These are phyloP conservation scores for Populus hybrid DNA, from an alignment of 441 rosid species.

Conservation along the genomic window DNA sequence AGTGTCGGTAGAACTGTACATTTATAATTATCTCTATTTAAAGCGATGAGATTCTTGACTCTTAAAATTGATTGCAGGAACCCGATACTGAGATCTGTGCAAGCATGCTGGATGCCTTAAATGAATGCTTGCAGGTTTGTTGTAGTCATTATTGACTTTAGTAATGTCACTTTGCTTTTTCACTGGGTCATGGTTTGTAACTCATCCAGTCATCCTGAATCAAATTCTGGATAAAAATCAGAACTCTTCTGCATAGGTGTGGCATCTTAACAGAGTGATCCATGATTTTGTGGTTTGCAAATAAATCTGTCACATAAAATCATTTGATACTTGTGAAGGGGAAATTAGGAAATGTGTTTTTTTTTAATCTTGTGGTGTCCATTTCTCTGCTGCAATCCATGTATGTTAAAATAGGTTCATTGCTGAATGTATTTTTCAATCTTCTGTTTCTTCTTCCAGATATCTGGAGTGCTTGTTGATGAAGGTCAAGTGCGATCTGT, in stretches of 20 bases:
- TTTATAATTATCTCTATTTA: not conserved
- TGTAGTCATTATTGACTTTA: not conserved
- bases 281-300: no score
- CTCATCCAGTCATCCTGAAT: not conserved
- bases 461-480: conserved; percentile 74
- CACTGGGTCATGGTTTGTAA: not conserved
- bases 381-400: not conserved
- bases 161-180: not conserved
- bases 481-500: conserved; percentile 87
- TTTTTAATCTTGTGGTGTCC: not conserved
- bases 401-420: not conserved
- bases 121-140: conserved; percentile 93
- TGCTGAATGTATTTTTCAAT: conserved; percentile 12
- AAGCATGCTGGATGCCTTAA: conserved; percentile 91
- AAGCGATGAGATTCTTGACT: conserved; percentile 6
- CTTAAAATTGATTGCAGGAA: conserved; percentile 58
- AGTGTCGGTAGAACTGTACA: conserved; percentile 3
- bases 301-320: no score
- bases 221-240: not conserved
- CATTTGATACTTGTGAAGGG: not conserved
- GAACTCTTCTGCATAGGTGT: not conserved
- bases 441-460: conserved; percentile 45
- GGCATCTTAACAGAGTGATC: no score
- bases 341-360: not conserved
- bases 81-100: conserved; percentile 97